These are phyloP conservation scores for Capsicum rhomboideum DNA, from an alignment of 257 asterid genomes.

Conservation along the genomic window DNA sequence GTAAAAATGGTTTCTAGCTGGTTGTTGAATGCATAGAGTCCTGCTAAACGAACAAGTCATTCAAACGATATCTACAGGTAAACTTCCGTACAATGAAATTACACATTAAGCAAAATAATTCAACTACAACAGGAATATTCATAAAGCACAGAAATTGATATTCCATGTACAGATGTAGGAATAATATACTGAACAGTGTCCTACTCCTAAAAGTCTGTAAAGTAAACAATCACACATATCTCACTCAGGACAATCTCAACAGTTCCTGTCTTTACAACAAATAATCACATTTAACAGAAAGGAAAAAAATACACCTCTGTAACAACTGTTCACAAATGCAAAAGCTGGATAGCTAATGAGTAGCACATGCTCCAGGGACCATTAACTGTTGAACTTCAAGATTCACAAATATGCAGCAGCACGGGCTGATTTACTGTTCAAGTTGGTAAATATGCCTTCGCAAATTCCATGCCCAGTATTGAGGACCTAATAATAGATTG, in stretches of 20 bases:
- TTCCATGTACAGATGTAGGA: background rate
- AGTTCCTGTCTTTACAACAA: background rate
- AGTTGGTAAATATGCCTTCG: background rate
- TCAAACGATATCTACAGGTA: background rate
- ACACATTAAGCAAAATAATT: background rate
- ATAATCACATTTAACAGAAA: background rate
- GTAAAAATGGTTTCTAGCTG: too few species aligned
- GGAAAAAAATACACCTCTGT: background rate
- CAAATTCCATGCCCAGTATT: background rate
- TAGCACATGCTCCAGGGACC: background rate
- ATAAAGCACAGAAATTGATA: background rate
- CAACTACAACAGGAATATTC: background rate
- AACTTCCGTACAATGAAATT: background rate
- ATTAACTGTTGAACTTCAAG: background rate
- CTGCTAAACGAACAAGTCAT: background rate
- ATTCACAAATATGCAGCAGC: background rate
- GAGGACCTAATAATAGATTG: background rate
- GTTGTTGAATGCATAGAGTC: too few species aligned
- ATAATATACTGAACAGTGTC: background rate
- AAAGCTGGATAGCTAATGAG: background rate
- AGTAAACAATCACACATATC: background rate
- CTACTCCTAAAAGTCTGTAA: background rate
- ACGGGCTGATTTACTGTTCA: background rate
- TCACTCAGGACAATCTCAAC: background rate
- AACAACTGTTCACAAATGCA: background rate